Evolutionary conservation across 768 basidiomycete species (phyloP).

Genomic region (Leccinum longicurvipes): DNA sequence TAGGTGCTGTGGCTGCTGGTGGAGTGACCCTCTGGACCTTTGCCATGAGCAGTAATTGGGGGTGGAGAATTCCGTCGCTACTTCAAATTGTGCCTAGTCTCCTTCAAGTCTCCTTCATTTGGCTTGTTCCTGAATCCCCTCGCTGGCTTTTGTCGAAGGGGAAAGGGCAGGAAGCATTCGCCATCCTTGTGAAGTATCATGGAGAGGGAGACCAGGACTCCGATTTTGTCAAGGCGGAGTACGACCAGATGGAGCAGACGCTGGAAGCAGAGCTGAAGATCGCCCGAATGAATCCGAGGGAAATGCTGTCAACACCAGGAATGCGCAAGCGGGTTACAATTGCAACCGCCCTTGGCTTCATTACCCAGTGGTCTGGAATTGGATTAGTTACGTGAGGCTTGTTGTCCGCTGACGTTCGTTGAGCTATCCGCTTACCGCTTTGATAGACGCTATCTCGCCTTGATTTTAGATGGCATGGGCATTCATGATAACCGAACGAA

Average conservation of each 20-base stretch:
- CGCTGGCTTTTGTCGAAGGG: no score
- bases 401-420: no score
- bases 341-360: conserved; percentile 6
- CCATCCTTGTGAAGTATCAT: no score
- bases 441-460: conserved; percentile 8
- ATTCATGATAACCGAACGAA: conserved; percentile 16
- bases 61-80: no score
- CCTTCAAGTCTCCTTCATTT: no score
- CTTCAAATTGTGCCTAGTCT: no score
- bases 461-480: conserved; percentile 13
- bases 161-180: no score
- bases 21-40: no score
- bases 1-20: no score
- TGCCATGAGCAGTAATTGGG: no score
- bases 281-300: background rate
- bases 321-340: conserved; percentile 16
- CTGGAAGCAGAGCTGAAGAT: conserved; percentile 31
- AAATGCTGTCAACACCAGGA: conserved; percentile 1
- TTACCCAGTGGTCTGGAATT: conserved; percentile 8
- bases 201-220: conserved; percentile 37
- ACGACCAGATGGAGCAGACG: conserved; percentile 53
- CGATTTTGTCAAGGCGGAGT: conserved; percentile 57
- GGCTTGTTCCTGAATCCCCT: no score
- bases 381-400: conserved; percentile 8
- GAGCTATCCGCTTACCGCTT: background rate